Conservation (phyloP, 2,329 filamentous ascomycete genomes). For the Fonsecaea nubica region DNA sequence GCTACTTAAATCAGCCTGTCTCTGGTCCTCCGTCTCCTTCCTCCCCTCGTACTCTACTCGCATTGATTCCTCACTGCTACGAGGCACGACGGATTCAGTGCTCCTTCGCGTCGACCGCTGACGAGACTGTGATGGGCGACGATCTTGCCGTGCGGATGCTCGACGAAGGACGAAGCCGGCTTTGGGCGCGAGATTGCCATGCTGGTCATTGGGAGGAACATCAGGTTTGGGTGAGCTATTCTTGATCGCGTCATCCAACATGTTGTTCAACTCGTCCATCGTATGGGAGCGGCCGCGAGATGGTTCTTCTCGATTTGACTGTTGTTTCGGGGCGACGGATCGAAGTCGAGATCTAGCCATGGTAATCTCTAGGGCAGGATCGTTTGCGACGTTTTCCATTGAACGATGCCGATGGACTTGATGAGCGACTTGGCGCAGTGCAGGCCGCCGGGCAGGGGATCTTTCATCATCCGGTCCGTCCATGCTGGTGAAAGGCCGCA, state of each 20-base stretch:
- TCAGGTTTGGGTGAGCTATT: slow-evolving; percentile 21
- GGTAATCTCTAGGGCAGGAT: slow-evolving; percentile 32
- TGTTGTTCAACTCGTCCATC: slow-evolving; percentile 38
- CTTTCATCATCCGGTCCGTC: slow-evolving; percentile 14
- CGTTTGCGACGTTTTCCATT: slow-evolving; percentile 26
- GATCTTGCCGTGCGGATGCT: slow-evolving; percentile 18
- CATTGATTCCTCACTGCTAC: slow-evolving; percentile 30
- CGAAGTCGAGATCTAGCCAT: slow-evolving; percentile 33
- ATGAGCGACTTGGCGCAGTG: slow-evolving; percentile 6
- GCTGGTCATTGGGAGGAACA: slow-evolving; percentile 18
- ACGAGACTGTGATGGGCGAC: slow-evolving; percentile 20
- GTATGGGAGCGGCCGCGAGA: slow-evolving; percentile 26
- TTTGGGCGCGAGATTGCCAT: slow-evolving; percentile 14
- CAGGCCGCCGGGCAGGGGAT: neutral
- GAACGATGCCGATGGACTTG: slow-evolving; percentile 26
- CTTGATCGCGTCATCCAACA: slow-evolving; percentile 40
- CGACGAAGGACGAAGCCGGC: slow-evolving; percentile 11
- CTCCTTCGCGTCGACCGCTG: slow-evolving; percentile 17
- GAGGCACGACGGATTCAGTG: slow-evolving; percentile 24
- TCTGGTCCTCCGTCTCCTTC: neutral
- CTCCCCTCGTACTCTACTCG: slow-evolving; percentile 25
- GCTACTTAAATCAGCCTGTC: neutral
- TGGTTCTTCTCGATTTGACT: slow-evolving; percentile 13
- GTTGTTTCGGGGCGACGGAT: slow-evolving; percentile 25
- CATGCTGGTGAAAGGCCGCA: slow-evolving; percentile 31